Evolutionary conservation across 1,284 basidiomycete genomes (phyloP), one percentile per base, ranked within the genome.

Genomic region (Trametes versicolor): DNA sequence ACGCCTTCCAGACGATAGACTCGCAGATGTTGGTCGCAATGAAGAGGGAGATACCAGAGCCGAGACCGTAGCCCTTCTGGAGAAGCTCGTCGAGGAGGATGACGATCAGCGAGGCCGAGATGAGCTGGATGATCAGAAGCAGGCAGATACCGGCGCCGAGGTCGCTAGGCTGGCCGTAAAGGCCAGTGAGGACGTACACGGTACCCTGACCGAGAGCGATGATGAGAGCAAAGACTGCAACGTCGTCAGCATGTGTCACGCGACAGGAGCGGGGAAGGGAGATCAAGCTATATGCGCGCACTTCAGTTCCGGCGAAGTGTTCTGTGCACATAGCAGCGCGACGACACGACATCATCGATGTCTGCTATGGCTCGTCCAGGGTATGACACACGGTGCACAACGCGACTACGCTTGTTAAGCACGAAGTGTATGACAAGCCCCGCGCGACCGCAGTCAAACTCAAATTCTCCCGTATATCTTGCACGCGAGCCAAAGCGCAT

Each of bases 21-120:
- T 99, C 97, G 82, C 98, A 99, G 73, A 99, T 98, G 87, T 99
- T 99, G 82, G 97, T 99, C 5, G 97, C 97, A 73, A 99, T 98
- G 87, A 99, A 99, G 68, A 99, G 92, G 64, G 97, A 98, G 80
- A 99, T 98, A 75, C 97, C 97, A 2, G 96, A 98, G 63, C 97
- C 97, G 65, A 99, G 94, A 78, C 97, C 97, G 80, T 99, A 99
- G 61, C 97, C 97, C 80, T 99, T 99, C 76, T 98, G 97, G 66
- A 99, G 92, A 64, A 99, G 94, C 81, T 99, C 97, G 77, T 99
- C 97, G 73, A 99, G 93, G 68, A 99, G 90, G 74, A 98, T 97
- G 79, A 99, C 97, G 80, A 99, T 98, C 71, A 99, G 90, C 48
- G 96, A 90, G 19, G 97, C 96, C 60, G 93, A 91, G 73, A 98